phyloP scores from a whole-genome alignment of 495 filamentous ascomycete genomes.

The Penicillium paradoxum region DNA sequence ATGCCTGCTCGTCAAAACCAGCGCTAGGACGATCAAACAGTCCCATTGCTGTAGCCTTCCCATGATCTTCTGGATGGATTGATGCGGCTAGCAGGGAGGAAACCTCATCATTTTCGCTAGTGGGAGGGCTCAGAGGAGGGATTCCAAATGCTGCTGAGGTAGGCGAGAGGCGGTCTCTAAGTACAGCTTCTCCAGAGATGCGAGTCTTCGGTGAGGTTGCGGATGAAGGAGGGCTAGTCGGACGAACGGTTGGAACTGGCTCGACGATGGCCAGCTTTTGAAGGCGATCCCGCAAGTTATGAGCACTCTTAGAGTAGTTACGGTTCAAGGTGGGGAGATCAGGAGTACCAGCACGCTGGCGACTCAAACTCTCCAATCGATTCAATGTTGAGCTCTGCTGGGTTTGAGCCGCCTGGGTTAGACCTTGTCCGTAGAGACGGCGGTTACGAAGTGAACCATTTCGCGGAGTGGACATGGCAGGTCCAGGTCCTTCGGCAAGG shows the following conservation, averaged over 20 bases:
- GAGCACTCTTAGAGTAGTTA: slow-evolving; percentile 49
- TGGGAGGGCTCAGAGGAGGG: slow-evolving; percentile 69
- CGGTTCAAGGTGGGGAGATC: slow-evolving; percentile 37
- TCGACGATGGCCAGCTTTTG: slow-evolving; percentile 46
- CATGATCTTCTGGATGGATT: slow-evolving; percentile 70
- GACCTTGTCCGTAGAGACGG: slow-evolving; percentile 78
- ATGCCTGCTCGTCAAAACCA: slow-evolving; percentile 78
- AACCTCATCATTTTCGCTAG: slow-evolving; percentile 62
- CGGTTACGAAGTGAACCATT: slow-evolving; percentile 59
- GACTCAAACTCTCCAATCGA: slow-evolving; percentile 73
- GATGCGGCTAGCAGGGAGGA: slow-evolving; percentile 48
- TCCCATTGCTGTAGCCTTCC: slow-evolving; percentile 81
- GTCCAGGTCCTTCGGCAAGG: slow-evolving; percentile 8
- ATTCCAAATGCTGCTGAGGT: slow-evolving; percentile 34
- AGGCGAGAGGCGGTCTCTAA: slow-evolving; percentile 25
- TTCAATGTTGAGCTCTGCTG: slow-evolving; percentile 71
- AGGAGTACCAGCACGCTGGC: slow-evolving; percentile 36
- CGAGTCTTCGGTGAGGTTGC: slow-evolving; percentile 31
- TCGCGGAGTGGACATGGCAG: slow-evolving; percentile 31
- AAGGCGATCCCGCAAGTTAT: slow-evolving; percentile 52
- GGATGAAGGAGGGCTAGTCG: slow-evolving; percentile 50
- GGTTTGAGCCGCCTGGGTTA: slow-evolving; percentile 74
- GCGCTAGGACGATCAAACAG: slow-evolving; percentile 75
- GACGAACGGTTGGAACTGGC: slow-evolving; percentile 32
- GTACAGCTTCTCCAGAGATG: slow-evolving; percentile 13